Base-by-base conservation (phyloP, 2,329 filamentous ascomycete species). In the Trichoderma cornu-damae region DNA sequence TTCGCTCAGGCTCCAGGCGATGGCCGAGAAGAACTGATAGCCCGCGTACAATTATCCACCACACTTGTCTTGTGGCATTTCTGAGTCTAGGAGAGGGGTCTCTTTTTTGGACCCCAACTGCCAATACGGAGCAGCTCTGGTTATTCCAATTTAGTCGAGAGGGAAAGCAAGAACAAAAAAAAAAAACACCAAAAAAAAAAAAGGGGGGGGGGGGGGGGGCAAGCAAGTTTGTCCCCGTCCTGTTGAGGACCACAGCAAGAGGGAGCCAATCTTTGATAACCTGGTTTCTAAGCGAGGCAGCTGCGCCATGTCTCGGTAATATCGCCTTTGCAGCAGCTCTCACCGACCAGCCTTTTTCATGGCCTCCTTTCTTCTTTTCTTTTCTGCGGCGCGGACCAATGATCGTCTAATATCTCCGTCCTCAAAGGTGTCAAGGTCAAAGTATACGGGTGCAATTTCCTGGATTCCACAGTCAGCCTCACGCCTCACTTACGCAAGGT, bases 361-460 rank as follows among this genome's bases (percentile, higher is more conserved):
- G 20, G 81, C 80, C 65, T 81, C 76, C 65, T 80, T 83, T 58
- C 85, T 77, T 63, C 77, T 78, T 67, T 84, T 77, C 75, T 81
- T 86, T 61, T 87, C 83, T 1, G 75, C 71, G 0, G 83, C 78
- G 20, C 80, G 73, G 61, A 77, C 74, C 30, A 88, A 73, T 3
- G 84, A 82, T 35, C 82, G 85, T 75, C 88, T 92, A 64, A 96
- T 86, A 60, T 96, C 92, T 53, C 91, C 90, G 71, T 96, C 90
- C 51, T 83, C 84, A 72, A 97, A 96, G 0, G 81, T 81, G 1
- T 85, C 80, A 9, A 96, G 73, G 67, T 99, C 90, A 72, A 96
- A 99, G 75, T 99, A 99, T 16, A 81, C 84, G 2, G 92, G 92
- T 4, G 94, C 91, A 63, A 97, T 96, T 72, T 99, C 94, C 88